A percentile compares a stretch with the other conserved stretches of the same genome.
Conservation (phyloP, 1,139 yeast species). For the Scheffersomyces parashehatae region DNA sequence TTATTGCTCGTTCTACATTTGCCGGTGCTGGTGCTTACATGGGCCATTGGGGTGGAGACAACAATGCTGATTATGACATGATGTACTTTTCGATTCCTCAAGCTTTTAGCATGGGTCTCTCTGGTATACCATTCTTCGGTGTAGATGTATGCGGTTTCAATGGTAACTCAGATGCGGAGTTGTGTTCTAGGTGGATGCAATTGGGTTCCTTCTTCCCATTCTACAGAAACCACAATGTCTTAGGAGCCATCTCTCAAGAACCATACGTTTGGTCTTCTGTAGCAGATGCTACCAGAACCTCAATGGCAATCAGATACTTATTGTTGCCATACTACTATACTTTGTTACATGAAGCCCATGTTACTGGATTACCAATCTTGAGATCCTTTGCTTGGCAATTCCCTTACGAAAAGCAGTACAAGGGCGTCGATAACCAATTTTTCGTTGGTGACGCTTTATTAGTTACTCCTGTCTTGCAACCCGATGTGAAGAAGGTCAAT, state of each 20-base stretch:
- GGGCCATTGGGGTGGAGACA: conserved; percentile 29
- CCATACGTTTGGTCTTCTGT: conserved; percentile 24
- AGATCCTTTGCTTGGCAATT: conserved; percentile 23
- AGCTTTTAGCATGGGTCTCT: conserved; percentile 21
- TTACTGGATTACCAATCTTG: conserved; percentile 21
- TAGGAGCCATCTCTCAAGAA: conserved; percentile 22
- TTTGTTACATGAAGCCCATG: conserved; percentile 20
- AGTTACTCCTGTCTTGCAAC: conserved; percentile 25
- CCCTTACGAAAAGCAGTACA: conserved; percentile 16
- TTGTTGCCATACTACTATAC: conserved; percentile 25
- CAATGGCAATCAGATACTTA: conserved; percentile 20
- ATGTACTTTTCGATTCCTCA: conserved; percentile 25
- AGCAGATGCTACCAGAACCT: conserved; percentile 18
- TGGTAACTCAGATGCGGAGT: conserved; percentile 22
- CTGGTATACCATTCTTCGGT: conserved; percentile 25
- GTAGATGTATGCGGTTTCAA: conserved; percentile 26
- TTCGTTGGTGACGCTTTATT: conserved; percentile 25
- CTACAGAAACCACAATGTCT: conserved; percentile 22
- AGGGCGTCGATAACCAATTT: conserved; percentile 21
- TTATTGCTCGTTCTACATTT: conserved; percentile 20
- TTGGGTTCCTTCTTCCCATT: conserved; percentile 26
- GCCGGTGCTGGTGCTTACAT: conserved; percentile 20
- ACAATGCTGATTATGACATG: conserved; percentile 18
- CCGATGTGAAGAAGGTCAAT: conserved; percentile 21
- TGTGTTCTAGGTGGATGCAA: conserved; percentile 28